These are phyloP conservation scores for Acer negundo DNA, from an alignment of 345 rosid species.

Conservation along the genomic window DNA sequence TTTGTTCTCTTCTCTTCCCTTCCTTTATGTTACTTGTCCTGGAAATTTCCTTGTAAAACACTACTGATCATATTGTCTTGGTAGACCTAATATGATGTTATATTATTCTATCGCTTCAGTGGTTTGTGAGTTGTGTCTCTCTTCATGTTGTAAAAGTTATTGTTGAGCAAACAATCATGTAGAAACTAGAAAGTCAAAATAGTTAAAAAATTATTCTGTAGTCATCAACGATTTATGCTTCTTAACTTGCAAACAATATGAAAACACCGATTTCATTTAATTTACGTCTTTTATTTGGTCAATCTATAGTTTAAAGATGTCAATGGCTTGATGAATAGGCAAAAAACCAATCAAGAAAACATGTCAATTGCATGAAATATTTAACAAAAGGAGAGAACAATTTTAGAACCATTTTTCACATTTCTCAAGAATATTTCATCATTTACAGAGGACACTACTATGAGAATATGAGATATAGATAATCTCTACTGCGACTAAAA, in stretches of 20 bases:
- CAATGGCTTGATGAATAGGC: not conserved
- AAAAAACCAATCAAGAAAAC: not conserved
- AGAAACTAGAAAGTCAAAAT: not conserved
- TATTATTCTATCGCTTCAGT: not conserved
- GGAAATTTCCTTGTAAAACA: not conserved
- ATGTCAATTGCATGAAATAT: constrained; percentile 1
- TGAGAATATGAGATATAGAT: no score
- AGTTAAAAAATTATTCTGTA: not conserved
- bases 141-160: not conserved
- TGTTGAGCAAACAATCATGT: not conserved
- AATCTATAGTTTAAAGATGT: not conserved
- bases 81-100: not conserved
- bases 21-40: constrained; percentile 13
- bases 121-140: not conserved
- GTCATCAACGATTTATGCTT: not conserved
- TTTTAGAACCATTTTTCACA: no score
- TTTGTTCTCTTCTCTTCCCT: not conserved
- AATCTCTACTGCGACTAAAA: no score
- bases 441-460: no score
- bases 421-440: no score
- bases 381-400: not conserved
- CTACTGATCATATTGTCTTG: not conserved
- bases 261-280: not conserved
- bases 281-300: not conserved
- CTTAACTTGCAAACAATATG: no score